Evolutionary conservation across 345 rosid genomes (phyloP).

Genomic region (Eucalyptus globulus): DNA sequence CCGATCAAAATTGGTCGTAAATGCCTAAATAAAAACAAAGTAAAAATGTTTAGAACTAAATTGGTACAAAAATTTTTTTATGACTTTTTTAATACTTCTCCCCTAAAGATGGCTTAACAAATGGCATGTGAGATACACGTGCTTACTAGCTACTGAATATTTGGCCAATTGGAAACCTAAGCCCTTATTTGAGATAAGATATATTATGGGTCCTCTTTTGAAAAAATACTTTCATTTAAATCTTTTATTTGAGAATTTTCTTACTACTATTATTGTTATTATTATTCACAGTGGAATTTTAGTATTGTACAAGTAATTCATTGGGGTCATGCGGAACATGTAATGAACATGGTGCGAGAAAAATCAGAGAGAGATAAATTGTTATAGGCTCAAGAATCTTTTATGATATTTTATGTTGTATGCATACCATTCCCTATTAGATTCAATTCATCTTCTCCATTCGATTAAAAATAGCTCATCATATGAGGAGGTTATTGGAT

Average conservation of each 20-base stretch:
- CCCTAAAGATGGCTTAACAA: background rate
- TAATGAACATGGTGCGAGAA: background rate
- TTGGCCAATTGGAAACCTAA: too few species aligned
- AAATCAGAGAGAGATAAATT: background rate
- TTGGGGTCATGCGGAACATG: background rate
- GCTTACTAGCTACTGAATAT: rapidly evolving
- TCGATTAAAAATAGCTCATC: background rate
- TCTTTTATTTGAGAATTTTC: too few species aligned
- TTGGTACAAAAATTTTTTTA: too few species aligned
- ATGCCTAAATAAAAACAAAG: too few species aligned
- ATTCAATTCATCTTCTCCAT: background rate
- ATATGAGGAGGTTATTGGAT: background rate
- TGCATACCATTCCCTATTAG: background rate
- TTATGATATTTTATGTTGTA: background rate
- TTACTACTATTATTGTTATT: background rate
- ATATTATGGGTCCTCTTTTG: rapidly evolving
- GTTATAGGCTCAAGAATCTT: background rate
- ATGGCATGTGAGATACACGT: background rate
- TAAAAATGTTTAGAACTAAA: too few species aligned
- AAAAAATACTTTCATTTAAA: too few species aligned
- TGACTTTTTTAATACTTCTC: too few species aligned
- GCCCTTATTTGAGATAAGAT: rapidly evolving
- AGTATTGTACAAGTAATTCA: background rate
- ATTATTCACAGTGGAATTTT: background rate
- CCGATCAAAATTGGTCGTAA: too few species aligned